A percentile compares a stretch with the other conserved stretches of the same genome.
Conservation (phyloP, 2,329 filamentous ascomycete genomes). For the Exophiala calicioides region DNA sequence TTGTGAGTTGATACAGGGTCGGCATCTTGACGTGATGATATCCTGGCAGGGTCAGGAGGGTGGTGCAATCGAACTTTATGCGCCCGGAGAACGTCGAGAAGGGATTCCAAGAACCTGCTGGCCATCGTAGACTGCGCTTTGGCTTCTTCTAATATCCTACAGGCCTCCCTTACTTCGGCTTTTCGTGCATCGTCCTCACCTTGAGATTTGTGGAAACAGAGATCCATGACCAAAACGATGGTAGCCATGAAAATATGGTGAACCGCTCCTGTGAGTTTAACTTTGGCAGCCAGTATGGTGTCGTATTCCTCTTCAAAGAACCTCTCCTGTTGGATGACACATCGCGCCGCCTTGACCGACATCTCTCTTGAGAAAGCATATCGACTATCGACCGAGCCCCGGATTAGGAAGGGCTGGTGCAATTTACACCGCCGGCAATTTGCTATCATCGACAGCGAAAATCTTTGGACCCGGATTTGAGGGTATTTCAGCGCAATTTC, state of each 20-base stretch:
- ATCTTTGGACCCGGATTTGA: constrained; percentile 39
- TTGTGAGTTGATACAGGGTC: not conserved
- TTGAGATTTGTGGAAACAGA: constrained; percentile 44
- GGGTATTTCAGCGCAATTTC: constrained; percentile 36
- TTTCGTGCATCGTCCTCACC: constrained; percentile 39
- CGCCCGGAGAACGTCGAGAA: constrained; percentile 40
- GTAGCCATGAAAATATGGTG: constrained; percentile 46
- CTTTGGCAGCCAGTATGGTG: constrained; percentile 16
- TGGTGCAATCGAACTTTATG: constrained; percentile 30
- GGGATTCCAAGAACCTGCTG: constrained; percentile 38
- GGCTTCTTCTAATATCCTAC: constrained; percentile 41
- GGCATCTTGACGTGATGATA: not conserved
- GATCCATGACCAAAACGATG: constrained; percentile 42
- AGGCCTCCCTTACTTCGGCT: constrained; percentile 41
- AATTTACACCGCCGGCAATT: constrained; percentile 42
- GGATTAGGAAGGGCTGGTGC: constrained; percentile 44
- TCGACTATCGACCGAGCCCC: constrained; percentile 37
- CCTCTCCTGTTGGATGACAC: constrained; percentile 40
- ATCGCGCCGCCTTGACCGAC: constrained; percentile 42
- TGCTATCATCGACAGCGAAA: constrained; percentile 39
- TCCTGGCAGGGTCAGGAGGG: not conserved
- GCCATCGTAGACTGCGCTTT: constrained; percentile 37
- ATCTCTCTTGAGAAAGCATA: constrained; percentile 43
- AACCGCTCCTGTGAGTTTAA: constrained; percentile 35
- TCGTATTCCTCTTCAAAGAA: constrained; percentile 37